These are phyloP conservation scores for Aspergillus bridgeri DNA, from an alignment of 495 filamentous ascomycete species.

Conservation along the genomic window DNA sequence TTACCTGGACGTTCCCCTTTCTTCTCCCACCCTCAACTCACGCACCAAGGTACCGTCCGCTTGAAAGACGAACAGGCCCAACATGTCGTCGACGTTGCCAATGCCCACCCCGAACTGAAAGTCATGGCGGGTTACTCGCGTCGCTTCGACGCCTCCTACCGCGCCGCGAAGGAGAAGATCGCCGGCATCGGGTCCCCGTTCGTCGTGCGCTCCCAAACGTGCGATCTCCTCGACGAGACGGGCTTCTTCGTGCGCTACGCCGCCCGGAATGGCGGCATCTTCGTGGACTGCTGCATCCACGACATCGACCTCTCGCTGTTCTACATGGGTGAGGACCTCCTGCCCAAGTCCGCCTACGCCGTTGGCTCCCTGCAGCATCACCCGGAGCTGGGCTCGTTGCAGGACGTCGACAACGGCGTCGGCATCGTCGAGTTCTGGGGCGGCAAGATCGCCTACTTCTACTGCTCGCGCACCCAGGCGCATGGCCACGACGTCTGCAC, in stretches of 20 bases:
- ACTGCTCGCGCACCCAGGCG: constrained; percentile 30
- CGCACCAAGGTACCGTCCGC: not conserved
- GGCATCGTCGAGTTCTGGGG: constrained; percentile 33
- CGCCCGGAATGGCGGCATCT: constrained; percentile 42
- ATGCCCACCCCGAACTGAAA: constrained; percentile 44
- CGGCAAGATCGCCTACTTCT: constrained; percentile 34
- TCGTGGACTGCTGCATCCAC: constrained; percentile 47
- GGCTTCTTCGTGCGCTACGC: constrained; percentile 48
- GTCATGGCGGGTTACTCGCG: constrained; percentile 54
- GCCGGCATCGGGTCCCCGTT: constrained; percentile 33
- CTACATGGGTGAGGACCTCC: constrained; percentile 35
- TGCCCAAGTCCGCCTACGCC: constrained; percentile 25
- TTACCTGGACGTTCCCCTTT: not conserved
- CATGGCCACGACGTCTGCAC: constrained; percentile 31
- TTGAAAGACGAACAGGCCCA: constrained; percentile 30
- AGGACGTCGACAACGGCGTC: constrained; percentile 32
- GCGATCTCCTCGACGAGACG: constrained; percentile 38
- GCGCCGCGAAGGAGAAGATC: not conserved
- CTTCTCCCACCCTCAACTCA: not conserved
- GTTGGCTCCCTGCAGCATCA: constrained; percentile 22
- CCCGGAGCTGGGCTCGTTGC: constrained; percentile 23
- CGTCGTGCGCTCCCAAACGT: constrained; percentile 45
- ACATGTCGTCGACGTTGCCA: constrained; percentile 41
- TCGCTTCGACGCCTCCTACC: constrained; percentile 41
- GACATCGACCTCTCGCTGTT: constrained; percentile 47